Conservation (phyloP, 352 stramenopile species). For the Thraustochytrium striatum region DNA sequence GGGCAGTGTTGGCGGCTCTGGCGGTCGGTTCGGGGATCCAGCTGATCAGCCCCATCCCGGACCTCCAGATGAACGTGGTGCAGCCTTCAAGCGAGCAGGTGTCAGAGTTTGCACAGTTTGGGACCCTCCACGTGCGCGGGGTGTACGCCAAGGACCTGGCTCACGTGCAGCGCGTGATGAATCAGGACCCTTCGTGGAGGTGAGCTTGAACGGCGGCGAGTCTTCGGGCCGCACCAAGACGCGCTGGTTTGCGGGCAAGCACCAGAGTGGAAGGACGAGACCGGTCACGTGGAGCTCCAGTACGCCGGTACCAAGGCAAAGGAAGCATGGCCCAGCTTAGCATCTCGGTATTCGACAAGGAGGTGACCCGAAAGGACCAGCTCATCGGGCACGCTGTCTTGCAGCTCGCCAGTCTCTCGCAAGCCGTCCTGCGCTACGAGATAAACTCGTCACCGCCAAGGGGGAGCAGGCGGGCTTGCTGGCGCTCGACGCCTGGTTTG, state of each 20-base stretch:
- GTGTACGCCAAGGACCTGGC: neutral
- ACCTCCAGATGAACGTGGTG: no score
- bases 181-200: conserved; percentile 43
- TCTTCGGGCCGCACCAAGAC: no score
- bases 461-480: neutral
- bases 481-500: conserved; percentile 9
- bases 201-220: no score
- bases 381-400: neutral
- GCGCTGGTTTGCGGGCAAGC: no score
- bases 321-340: neutral
- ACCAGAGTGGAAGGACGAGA: no score
- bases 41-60: no score
- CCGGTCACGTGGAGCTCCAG: neutral
- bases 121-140: neutral
- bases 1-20: no score
- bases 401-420: neutral
- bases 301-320: neutral
- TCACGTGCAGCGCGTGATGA: neutral
- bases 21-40: no score
- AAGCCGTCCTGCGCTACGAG: neutral
- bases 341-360: conserved; percentile 20
- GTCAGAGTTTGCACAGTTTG: neutral
- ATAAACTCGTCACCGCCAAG: neutral
- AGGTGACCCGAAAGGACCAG: neutral
- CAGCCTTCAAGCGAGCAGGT: no score